phyloP scores from a whole-genome alignment of 495 filamentous ascomycete species.

The Entonaema liquescens region DNA sequence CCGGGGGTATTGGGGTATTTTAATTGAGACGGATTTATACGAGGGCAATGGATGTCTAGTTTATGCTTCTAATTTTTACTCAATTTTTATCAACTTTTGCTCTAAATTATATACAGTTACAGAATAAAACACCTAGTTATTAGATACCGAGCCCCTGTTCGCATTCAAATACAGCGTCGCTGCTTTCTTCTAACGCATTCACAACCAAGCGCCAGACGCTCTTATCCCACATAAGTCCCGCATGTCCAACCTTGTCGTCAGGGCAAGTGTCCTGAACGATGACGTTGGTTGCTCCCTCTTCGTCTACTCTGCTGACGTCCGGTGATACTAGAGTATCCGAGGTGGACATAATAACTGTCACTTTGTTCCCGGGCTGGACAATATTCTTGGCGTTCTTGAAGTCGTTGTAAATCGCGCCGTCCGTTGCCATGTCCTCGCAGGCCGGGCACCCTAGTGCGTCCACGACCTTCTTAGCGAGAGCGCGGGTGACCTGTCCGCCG shows the following conservation, averaged over 20 bases:
- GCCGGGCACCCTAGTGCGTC: constrained; percentile 56
- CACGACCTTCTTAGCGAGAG: constrained; percentile 47
- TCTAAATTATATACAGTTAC: too few relatives aligned
- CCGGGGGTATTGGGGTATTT: too few relatives aligned
- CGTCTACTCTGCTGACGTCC: constrained; percentile 54
- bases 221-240: constrained; percentile 62
- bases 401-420: constrained; percentile 48
- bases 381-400: constrained; percentile 55
- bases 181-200: constrained; percentile 57
- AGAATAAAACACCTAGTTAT: neutral
- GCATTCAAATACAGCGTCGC: constrained; percentile 37
- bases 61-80: too few relatives aligned
- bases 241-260: constrained; percentile 60
- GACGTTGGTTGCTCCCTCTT: constrained; percentile 56
- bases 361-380: constrained; percentile 56
- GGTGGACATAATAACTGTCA: constrained; percentile 60
- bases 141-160: constrained; percentile 39
- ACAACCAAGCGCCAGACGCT: constrained; percentile 64
- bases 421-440: constrained; percentile 55
- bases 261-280: constrained; percentile 59
- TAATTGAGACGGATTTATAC: too few relatives aligned
- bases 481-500: constrained; percentile 46
- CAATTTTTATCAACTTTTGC: too few relatives aligned
- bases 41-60: too few relatives aligned
- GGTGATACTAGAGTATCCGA: constrained; percentile 61